Base-by-base conservation (phyloP, 2,329 filamentous ascomycete genomes). In the Diaporthe australafricana region DNA sequence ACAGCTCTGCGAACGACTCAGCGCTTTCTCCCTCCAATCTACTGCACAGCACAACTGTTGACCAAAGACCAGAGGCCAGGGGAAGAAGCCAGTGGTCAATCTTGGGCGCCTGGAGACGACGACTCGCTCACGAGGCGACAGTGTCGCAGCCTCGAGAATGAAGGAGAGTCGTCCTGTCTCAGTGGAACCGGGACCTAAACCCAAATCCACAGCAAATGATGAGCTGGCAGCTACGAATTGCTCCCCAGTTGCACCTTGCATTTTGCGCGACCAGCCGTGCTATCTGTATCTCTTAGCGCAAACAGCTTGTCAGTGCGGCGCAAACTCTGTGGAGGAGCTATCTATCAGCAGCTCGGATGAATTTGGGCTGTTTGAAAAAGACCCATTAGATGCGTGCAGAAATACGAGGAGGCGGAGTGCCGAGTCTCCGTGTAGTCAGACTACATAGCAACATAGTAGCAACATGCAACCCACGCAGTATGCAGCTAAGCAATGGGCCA, bases 151-250 rank as follows among this genome's bases (percentile, higher is more conserved):
- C 32, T 40, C 55, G 42, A 60, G 38, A 67, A 52, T 50, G 53
- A 60, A 57, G 42, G 52, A 68, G 52, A 68, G 53, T 38, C 52
- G 52, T 68, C 52, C 66, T 52, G 66, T 60, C 66, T 50, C 66
- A 17, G 66, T 60, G 53, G 66, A 47, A 60, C 53, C 53, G 53
- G 50, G 38, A 27, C 66, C 53, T 42, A 42, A 32, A 30, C 17
- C 53, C 53, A 56, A 55, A 20, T 27, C 25, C 52, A 47, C 40
- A 20, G 42, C 53, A 57, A n/a, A 22, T 20, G 22, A 45, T 38
- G 38, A 45, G 16, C 65, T 7, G 50, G 20, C 50, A 30, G 53
- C 42, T 63, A 48, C 60, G 20, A 63, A 40, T 17, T 35, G 48
- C 60, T 17, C 45, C 7, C 42, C 42, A 40, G 20, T 25, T 35